phyloP scores from a whole-genome alignment of 768 basidiomycete species.

The Phylloporus rhodoxanthus region DNA sequence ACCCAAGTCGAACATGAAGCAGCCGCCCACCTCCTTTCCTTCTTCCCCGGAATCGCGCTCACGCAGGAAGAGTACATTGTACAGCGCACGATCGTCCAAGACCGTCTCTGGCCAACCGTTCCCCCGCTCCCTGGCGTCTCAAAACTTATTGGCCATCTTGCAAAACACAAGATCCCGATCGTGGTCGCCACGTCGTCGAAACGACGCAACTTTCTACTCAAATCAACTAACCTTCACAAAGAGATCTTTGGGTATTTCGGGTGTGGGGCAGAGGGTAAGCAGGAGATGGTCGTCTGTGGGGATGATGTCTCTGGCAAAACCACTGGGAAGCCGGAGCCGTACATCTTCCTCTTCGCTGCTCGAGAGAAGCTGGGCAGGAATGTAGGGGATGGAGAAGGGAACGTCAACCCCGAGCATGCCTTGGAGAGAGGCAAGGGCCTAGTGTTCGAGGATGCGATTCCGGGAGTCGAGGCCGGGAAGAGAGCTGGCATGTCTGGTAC shows the following conservation, averaged over 20 bases:
- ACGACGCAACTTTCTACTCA: constrained; percentile 59
- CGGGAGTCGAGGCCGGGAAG: constrained; percentile 74
- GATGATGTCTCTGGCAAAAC: constrained; percentile 57
- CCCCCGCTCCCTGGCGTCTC: constrained; percentile 67
- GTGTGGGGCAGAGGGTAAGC: constrained; percentile 12
- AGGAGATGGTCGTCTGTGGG: constrained; percentile 60
- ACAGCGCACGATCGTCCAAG: constrained; percentile 53
- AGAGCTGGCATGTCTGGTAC: constrained; percentile 82
- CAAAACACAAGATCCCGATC: constrained; percentile 63
- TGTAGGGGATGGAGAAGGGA: constrained; percentile 45
- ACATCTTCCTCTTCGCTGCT: constrained; percentile 75
- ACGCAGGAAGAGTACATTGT: constrained; percentile 53
- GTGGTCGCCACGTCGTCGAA: constrained; percentile 76
- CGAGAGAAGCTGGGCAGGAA: constrained; percentile 47
- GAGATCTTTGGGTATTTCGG: constrained; percentile 44
- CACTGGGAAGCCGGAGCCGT: constrained; percentile 74
- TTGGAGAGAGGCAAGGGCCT: constrained; percentile 57
- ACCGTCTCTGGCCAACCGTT: constrained; percentile 62
- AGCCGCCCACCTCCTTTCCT: constrained; percentile 63
- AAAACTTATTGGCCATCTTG: constrained; percentile 67
- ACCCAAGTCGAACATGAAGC: constrained; percentile 57
- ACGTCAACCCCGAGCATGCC: constrained; percentile 31
- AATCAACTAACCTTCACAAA: constrained; percentile 54
- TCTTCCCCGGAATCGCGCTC: constrained; percentile 69
- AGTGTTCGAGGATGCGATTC: constrained; percentile 78